Percentiles rank a stretch among this genome's conserved stretches.
Conservation (phyloP, 495 filamentous ascomycete species). For the Annulohypoxylon moriforme region DNA sequence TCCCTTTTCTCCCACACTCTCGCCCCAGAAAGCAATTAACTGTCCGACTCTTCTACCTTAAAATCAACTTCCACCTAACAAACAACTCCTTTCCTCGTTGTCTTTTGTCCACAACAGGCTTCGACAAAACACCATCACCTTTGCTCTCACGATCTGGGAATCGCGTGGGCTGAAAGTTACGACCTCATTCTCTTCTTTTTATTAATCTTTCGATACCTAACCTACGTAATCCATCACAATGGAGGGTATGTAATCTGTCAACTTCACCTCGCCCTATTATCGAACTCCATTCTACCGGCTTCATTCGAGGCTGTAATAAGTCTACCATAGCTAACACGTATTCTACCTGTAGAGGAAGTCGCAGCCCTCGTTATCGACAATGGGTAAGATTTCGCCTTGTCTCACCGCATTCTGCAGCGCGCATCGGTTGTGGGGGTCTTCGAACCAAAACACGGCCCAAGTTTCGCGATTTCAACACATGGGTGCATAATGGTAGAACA, state of each 20-base stretch:
- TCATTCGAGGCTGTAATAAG: slow-evolving; percentile 15
- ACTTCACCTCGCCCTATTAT: slow-evolving; percentile 15
- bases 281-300: slow-evolving; percentile 11
- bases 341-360: slow-evolving; percentile 87
- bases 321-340: slow-evolving; percentile 63
- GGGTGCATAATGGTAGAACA: slow-evolving; percentile 17
- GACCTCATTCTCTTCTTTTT: slow-evolving; percentile 50
- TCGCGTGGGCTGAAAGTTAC: slow-evolving; percentile 55
- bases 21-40: slow-evolving; percentile 42
- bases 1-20: slow-evolving; percentile 47
- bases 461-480: slow-evolving; percentile 14
- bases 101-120: slow-evolving; percentile 53
- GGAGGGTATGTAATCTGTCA: slow-evolving; percentile 58
- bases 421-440: slow-evolving; percentile 29
- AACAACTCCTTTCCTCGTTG: slow-evolving; percentile 55
- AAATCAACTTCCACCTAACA: slow-evolving; percentile 62
- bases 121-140: slow-evolving; percentile 48
- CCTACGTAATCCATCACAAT: slow-evolving; percentile 63
- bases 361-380: slow-evolving; percentile 99
- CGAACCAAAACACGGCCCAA: slow-evolving; percentile 22
- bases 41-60: slow-evolving; percentile 57
- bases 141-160: slow-evolving; percentile 57
- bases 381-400: slow-evolving; percentile 78
- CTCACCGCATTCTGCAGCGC: slow-evolving; percentile 52
- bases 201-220: slow-evolving; percentile 51